A percentile compares a stretch with the other conserved stretches of the same genome.
Conservation (phyloP, 176 grass and related monocot species). For the Avena eriantha region DNA sequence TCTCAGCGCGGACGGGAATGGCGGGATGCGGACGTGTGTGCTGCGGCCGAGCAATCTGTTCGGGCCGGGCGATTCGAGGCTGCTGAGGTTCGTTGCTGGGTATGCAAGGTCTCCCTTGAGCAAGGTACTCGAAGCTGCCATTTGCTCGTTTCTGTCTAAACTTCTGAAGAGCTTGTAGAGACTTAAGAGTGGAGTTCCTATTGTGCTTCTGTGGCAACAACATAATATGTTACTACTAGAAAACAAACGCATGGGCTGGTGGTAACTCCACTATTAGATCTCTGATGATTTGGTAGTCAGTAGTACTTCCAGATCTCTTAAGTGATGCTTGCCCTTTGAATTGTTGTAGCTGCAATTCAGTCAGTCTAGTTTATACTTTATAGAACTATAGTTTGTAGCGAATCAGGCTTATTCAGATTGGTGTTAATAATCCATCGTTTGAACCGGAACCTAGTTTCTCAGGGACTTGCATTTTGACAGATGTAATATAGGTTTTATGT, state of each 20-base stretch:
- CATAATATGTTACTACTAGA: not conserved
- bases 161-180: not conserved
- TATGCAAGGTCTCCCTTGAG: constrained; percentile 59
- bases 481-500: constrained; percentile 2
- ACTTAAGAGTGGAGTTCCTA: not conserved
- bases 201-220: not conserved
- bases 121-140: constrained; percentile 64
- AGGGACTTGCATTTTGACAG: not conserved
- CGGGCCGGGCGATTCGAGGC: constrained; percentile 69
- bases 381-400: not conserved
- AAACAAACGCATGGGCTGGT: not conserved
- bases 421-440: not conserved
- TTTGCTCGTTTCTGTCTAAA: not conserved
- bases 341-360: not conserved
- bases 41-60: constrained; percentile 86
- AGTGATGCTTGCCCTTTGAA: constrained; percentile 19
- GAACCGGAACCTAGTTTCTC: not conserved
- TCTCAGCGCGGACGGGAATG: constrained; percentile 62
- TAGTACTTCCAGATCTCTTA: not conserved
- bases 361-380: not conserved
- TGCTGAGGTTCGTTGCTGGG: constrained; percentile 60
- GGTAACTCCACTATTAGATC: not conserved
- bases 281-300: constrained; percentile 20
- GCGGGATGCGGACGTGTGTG: constrained; percentile 71
- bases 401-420: not conserved